A percentile compares a stretch with the other conserved stretches of the same genome.
phyloP scores from a whole-genome alignment of 768 basidiomycete species.

The Lentinula aciculospora region DNA sequence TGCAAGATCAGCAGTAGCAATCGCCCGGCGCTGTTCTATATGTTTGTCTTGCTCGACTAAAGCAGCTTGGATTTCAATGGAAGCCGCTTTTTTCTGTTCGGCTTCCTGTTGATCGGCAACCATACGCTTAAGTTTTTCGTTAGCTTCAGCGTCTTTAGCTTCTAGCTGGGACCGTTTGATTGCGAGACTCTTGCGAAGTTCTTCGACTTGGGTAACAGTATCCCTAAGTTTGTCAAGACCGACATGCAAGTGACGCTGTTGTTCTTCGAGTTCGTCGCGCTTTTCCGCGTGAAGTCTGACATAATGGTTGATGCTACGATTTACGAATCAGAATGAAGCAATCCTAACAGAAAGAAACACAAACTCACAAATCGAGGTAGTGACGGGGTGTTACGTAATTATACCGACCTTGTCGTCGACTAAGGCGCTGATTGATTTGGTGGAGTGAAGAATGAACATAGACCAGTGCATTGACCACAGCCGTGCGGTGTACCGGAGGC shows the following conservation, averaged over 20 bases:
- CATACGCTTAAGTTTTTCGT: slow-evolving; percentile 97
- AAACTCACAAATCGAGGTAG: slow-evolving; percentile 93
- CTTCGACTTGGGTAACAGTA: slow-evolving; percentile 95
- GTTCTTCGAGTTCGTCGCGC: slow-evolving; percentile 95
- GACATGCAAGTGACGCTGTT: slow-evolving; percentile 96
- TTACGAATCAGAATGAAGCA: slow-evolving; percentile 8
- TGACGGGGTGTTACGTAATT: slow-evolving; percentile 97
- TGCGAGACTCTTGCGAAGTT: slow-evolving; percentile 90
- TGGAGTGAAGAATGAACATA: slow-evolving; percentile 87
- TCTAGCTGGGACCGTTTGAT: slow-evolving; percentile 90
- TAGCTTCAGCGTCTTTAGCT: slow-evolving; percentile 92
- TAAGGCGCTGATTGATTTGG: slow-evolving; percentile 83
- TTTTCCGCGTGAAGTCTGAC: slow-evolving; percentile 94
- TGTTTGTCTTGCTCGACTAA: slow-evolving; percentile 86
- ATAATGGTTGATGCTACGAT: slow-evolving; percentile 88
- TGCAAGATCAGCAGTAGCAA: slow-evolving; percentile 93
- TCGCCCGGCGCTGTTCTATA: slow-evolving; percentile 81
- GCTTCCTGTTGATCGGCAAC: slow-evolving; percentile 98
- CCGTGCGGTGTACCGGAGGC: slow-evolving; percentile 87
- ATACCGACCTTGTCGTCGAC: slow-evolving; percentile 89
- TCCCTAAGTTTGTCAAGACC: slow-evolving; percentile 95
- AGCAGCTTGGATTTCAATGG: slow-evolving; percentile 92
- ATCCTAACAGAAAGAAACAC: slow-evolving; percentile 4
- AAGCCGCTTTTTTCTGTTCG: slow-evolving; percentile 95
- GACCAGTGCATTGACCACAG: slow-evolving; percentile 91